phyloP scores from a whole-genome alignment of 345 rosid species.

The Heritiera fomes region DNA sequence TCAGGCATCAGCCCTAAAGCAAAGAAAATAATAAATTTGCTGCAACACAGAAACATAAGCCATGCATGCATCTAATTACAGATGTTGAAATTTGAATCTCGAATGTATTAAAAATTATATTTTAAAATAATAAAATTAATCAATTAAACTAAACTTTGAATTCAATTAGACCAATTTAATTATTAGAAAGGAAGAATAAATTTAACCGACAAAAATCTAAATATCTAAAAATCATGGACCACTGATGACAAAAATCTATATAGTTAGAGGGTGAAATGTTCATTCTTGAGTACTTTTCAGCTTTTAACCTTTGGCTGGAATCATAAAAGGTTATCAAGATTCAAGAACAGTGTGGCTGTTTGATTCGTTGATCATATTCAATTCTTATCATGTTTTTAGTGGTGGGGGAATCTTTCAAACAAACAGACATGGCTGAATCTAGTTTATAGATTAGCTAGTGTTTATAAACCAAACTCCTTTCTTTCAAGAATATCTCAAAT shows the following conservation, averaged over 20 bases:
- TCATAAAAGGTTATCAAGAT: background rate
- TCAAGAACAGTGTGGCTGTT: background rate
- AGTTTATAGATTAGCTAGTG: no score
- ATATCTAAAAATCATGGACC: background rate
- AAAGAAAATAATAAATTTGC: background rate
- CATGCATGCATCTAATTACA: no score
- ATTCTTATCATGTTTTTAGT: background rate
- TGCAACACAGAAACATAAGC: background rate
- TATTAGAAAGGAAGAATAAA: no score
- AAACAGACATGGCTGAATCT: background rate
- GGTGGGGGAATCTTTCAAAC: background rate
- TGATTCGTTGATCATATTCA: background rate
- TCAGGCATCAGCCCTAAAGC: background rate
- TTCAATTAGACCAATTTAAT: no score
- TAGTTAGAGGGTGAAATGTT: background rate
- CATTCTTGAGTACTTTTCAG: background rate
- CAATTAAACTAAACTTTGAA: no score
- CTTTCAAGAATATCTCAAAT: no score
- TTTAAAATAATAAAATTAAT: no score
- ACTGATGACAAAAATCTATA: background rate
- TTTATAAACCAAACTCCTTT: no score
- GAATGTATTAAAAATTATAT: background rate
- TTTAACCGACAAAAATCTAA: background rate
- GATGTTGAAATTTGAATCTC: background rate
- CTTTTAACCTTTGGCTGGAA: background rate